Evolutionary conservation across 2,329 filamentous ascomycete genomes (phyloP).

Genomic region (Talaromyces atroroseus): DNA sequence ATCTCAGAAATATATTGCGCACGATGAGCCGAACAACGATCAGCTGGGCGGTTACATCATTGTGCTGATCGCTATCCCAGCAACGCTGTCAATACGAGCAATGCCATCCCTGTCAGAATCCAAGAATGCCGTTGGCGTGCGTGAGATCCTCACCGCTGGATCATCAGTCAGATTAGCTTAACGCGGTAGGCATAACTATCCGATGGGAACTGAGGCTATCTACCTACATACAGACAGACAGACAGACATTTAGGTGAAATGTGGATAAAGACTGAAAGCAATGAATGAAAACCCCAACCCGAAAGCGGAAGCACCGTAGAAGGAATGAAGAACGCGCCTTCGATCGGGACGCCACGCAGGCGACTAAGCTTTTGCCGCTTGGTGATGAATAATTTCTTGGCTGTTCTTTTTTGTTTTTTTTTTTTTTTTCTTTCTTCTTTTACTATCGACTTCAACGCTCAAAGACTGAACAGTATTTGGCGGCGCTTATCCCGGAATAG

Average conservation of each 20-base stretch:
- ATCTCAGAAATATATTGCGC: not conserved
- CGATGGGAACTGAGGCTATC: too few species aligned
- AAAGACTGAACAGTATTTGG: too few species aligned
- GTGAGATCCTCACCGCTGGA: not conserved
- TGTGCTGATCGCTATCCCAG: not conserved
- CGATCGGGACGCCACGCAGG: slow-evolving; percentile 3
- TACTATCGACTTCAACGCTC: too few species aligned
- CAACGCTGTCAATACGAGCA: too few species aligned
- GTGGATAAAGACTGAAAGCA: not conserved
- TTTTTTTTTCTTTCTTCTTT: too few species aligned
- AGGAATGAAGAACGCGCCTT: not conserved
- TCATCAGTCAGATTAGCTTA: not conserved
- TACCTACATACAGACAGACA: too few species aligned
- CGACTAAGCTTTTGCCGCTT: not conserved
- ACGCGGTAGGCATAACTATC: too few species aligned
- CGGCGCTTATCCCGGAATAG: slow-evolving; percentile 7
- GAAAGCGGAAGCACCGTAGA: slow-evolving; percentile 4
- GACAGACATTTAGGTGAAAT: too few species aligned
- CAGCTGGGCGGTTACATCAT: not conserved
- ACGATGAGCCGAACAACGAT: not conserved
- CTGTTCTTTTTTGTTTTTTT: too few species aligned
- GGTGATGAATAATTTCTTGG: too few species aligned
- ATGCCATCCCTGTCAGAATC: too few species aligned
- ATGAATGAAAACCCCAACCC: not conserved
- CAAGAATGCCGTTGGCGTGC: too few species aligned